Percentiles rank a stretch among this genome's conserved stretches.
Conservation (phyloP, 495 filamentous ascomycete species). For the Podospora australis region DNA sequence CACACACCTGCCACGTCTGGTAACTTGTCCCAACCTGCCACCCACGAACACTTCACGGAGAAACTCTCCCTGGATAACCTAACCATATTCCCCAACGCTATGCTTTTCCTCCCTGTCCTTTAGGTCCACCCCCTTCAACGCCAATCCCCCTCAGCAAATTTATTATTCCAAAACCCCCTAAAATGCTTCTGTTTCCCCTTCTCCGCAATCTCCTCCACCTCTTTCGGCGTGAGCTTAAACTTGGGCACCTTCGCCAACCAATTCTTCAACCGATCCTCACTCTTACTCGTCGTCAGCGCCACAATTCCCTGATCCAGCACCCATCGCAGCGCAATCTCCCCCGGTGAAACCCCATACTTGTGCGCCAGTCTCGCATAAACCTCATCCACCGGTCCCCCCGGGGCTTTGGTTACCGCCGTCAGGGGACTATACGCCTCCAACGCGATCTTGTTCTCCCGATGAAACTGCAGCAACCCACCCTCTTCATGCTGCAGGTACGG, state of each 20-base stretch:
- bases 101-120: background rate
- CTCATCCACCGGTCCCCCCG: constrained; percentile 61
- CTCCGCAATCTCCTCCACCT: constrained; percentile 60
- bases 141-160: constrained; percentile 55
- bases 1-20: background rate
- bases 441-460: constrained; percentile 61
- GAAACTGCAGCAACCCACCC: constrained; percentile 52
- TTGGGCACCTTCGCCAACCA: constrained; percentile 52
- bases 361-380: constrained; percentile 53
- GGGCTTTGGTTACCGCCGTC: constrained; percentile 56
- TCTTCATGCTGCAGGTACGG: constrained; percentile 72
- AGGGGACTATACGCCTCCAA: constrained; percentile 65
- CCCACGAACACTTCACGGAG: too few species aligned
- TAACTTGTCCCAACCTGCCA: too few species aligned
- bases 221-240: constrained; percentile 66
- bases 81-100: background rate
- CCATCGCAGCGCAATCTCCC: constrained; percentile 71
- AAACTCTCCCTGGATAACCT: background rate
- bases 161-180: constrained; percentile 59
- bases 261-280: constrained; percentile 59
- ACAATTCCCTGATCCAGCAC: constrained; percentile 71
- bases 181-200: constrained; percentile 61
- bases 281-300: constrained; percentile 71
- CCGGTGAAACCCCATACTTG: constrained; percentile 71
- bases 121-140: constrained; percentile 32